These are phyloP conservation scores for Boletus pseudo-olivaceus DNA, from an alignment of 768 basidiomycete species.

Conservation along the genomic window DNA sequence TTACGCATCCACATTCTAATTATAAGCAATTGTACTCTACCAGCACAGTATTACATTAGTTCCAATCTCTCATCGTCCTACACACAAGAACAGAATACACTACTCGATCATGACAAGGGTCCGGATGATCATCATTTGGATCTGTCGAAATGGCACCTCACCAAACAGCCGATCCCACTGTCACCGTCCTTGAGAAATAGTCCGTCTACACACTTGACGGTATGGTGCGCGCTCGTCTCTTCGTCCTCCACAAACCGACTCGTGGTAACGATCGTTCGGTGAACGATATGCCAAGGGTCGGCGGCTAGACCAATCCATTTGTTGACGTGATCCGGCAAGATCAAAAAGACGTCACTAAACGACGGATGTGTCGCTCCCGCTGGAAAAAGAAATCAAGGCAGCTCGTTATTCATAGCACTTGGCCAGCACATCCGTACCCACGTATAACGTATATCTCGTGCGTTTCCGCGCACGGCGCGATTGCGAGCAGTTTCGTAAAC, in stretches of 20 bases:
- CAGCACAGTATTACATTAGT: constrained; percentile 1
- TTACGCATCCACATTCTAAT: constrained; percentile 2
- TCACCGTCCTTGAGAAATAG: constrained; percentile 5
- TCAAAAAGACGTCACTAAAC: constrained; percentile 35
- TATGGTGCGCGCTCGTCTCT: neutral
- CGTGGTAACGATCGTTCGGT: constrained; percentile 17
- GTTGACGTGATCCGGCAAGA: constrained; percentile 30
- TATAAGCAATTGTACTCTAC: constrained; percentile 20
- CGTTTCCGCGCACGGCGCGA: constrained; percentile 16
- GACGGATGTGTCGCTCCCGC: constrained; percentile 33
- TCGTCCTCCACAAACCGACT: constrained; percentile 18
- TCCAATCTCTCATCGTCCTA: neutral
- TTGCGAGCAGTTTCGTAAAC: constrained; percentile 31
- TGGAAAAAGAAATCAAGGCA: constrained; percentile 1
- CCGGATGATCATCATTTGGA: neutral
- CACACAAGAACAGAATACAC: neutral
- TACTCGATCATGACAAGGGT: neutral
- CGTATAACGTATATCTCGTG: constrained; percentile 15
- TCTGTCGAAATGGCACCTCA: constrained; percentile 5
- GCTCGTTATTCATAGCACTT: neutral
- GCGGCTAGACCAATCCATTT: constrained; percentile 22
- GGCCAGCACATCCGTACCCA: neutral
- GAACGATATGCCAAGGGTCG: constrained; percentile 18
- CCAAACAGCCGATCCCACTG: constrained; percentile 1
- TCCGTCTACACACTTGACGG: neutral